Evolutionary conservation across 2,329 filamentous ascomycete genomes (phyloP).

Genomic region (Penicillium sp.): DNA sequence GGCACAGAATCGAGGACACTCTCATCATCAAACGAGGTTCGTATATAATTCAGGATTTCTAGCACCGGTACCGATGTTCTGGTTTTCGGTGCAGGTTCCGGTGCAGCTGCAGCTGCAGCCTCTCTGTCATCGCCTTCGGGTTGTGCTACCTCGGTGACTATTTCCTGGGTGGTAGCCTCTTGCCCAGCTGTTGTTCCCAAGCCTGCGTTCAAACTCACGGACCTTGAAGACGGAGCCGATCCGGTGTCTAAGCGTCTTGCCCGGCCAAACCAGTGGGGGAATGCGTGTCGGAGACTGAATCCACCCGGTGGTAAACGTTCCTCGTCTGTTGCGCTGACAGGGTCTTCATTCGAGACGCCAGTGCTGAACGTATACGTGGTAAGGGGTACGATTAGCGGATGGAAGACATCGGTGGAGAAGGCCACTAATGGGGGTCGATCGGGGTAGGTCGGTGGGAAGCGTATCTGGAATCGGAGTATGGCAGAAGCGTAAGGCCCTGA

Average conservation of each 20-base stretch:
- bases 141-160: neutral
- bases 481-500: slow-evolving; percentile 86
- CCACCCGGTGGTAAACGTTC: slow-evolving; percentile 85
- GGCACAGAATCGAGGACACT: slow-evolving; percentile 77
- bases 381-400: slow-evolving; percentile 87
- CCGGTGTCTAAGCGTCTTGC: slow-evolving; percentile 50
- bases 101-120: slow-evolving; percentile 6
- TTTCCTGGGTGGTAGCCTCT: neutral
- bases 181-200: neutral
- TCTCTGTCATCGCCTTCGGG: slow-evolving; percentile 11
- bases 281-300: slow-evolving; percentile 88
- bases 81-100: slow-evolving; percentile 25
- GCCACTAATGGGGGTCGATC: slow-evolving; percentile 79
- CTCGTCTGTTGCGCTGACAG: slow-evolving; percentile 81
- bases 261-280: slow-evolving; percentile 85
- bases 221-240: slow-evolving; percentile 45
- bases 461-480: slow-evolving; percentile 86
- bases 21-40: slow-evolving; percentile 79
- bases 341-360: slow-evolving; percentile 73
- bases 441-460: slow-evolving; percentile 83
- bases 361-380: slow-evolving; percentile 95
- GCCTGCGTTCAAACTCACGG: slow-evolving; percentile 47
- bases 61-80: slow-evolving; percentile 60
- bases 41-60: slow-evolving; percentile 79
- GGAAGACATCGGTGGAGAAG: slow-evolving; percentile 92